These are phyloP conservation scores for Penstemon newberryi DNA, from an alignment of 257 asterid species.

Conservation along the genomic window DNA sequence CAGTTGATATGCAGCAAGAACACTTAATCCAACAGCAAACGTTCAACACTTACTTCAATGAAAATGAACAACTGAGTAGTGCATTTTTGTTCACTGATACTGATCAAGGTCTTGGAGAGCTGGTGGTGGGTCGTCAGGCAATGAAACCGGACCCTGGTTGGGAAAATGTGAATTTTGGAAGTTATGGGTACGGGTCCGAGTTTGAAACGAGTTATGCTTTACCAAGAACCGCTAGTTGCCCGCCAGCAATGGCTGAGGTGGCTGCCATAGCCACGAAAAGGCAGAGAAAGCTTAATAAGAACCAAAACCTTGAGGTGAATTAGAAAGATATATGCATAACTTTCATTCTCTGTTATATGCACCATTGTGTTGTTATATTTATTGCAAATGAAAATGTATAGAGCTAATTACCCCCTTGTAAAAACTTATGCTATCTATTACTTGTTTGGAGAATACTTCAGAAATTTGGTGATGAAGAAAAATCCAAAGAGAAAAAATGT, in stretches of 20 bases:
- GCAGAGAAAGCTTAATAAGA: conserved; percentile 36
- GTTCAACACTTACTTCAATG: conserved; percentile 20
- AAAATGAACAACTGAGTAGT: conserved; percentile 36
- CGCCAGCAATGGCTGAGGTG: conserved; percentile 36
- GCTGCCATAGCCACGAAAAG: conserved; percentile 57
- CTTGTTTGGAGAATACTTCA: too few relatives aligned
- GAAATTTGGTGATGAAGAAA: neutral
- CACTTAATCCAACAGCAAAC: too few relatives aligned
- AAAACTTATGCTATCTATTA: neutral
- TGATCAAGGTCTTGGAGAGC: conserved; percentile 48
- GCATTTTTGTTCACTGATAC: conserved; percentile 17
- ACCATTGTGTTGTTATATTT: too few relatives aligned
- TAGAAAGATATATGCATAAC: neutral
- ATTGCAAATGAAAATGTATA: too few relatives aligned
- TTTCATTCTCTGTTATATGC: neutral
- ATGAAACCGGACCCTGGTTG: conserved; percentile 56
- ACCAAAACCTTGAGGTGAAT: conserved; percentile 46
- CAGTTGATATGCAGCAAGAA: too few relatives aligned
- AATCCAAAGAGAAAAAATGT: conserved; percentile 46
- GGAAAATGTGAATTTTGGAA: conserved; percentile 25
- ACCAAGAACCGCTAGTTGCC: conserved; percentile 44
- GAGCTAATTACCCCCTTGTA: too few relatives aligned
- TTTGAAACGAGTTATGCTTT: conserved; percentile 39
- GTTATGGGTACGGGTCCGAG: conserved; percentile 34
- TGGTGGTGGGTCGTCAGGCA: conserved; percentile 36